Evolutionary conservation across 495 filamentous ascomycete genomes (phyloP), one percentile per base, ranked within the genome.

Genomic region (Tetracladium setigerum): DNA sequence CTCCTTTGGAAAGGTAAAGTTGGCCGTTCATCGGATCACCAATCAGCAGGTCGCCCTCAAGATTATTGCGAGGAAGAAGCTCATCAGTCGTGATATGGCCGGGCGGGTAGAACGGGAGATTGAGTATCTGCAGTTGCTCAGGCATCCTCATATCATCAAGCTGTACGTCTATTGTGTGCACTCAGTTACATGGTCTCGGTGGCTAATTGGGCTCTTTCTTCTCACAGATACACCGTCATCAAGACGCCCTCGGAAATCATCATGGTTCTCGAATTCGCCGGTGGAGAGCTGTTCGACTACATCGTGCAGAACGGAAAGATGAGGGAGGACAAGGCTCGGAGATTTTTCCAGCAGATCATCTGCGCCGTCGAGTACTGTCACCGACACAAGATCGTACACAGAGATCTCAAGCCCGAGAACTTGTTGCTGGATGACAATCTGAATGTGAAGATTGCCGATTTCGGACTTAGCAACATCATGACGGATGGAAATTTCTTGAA

Each of bases 291-390:
- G 19, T 98, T 98, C 70, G 91, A 98, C 62, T 97, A 96, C 61
- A 87, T 98, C 24, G 92, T 98, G 47, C 77, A 83, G 57, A 75
- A 94, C 53, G 94, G 92, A 41, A 85, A 83, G 64, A 87, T 96
- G 74, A 72, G 81, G 33, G 92, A 98, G 64, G 79, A 84, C 50
- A 82, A 90, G 55, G 92, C 94, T 35, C 81, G 92, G 39, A 86
- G 90, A 55, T 97, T 98, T 69, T 98, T 98, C 67, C 92, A 98
- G 63, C 92, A 98, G 65, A 98, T 98, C 58, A 88, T 96, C n/a
- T 95, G 91, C 60, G 94, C 92, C 15, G 94, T 98, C 42, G 92
- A 98, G 61, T 98, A 98, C 67, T 98, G 92, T 65, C 92, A 98
- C 67, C 78, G 92, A 50, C 94, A 98, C 70, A 97, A 97, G 67